A percentile compares a stretch with the other conserved stretches of the same genome.
Evolutionary conservation across 1,284 basidiomycete genomes (phyloP).

Genomic region (Boletus smithii): DNA sequence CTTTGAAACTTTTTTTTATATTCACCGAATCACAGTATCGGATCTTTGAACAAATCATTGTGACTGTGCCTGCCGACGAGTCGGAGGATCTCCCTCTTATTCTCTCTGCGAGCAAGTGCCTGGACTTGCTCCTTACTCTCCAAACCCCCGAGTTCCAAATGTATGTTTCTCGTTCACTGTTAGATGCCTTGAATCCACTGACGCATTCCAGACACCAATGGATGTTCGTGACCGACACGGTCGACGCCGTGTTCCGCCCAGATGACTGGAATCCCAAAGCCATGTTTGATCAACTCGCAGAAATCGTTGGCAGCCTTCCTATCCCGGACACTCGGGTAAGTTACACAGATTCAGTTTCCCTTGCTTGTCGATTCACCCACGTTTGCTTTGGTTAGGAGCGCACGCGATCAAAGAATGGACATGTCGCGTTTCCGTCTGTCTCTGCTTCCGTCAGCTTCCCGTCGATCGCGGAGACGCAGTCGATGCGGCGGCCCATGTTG

Average conservation of each 20-base stretch:
- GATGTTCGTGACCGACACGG: slow-evolving; percentile 98
- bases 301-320: slow-evolving; percentile 69
- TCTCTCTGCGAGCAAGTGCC: slow-evolving; percentile 88
- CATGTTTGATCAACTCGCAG: slow-evolving; percentile 89
- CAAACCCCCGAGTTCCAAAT: slow-evolving; percentile 99
- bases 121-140: slow-evolving; percentile 87
- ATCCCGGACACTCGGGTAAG: slow-evolving; percentile 40
- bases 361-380: background rate
- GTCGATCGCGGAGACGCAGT: slow-evolving; percentile 31
- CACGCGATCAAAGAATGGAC: slow-evolving; percentile 26
- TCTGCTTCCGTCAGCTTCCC: slow-evolving; percentile 30
- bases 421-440: slow-evolving; percentile 17
- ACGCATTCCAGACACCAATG: slow-evolving; percentile 80
- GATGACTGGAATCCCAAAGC: slow-evolving; percentile 83
- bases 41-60: slow-evolving; percentile 66
- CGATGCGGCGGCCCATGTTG: slow-evolving; percentile 73
- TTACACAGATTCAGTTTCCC: background rate
- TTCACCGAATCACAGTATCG: slow-evolving; percentile 53
- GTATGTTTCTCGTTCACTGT: slow-evolving; percentile 43
- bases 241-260: slow-evolving; percentile 89
- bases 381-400: slow-evolving; percentile 20
- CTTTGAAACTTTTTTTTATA: background rate
- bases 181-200: slow-evolving; percentile 2
- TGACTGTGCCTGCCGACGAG: slow-evolving; percentile 65
- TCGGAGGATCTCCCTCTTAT: slow-evolving; percentile 83